These are phyloP conservation scores for Cyamopsis tetragonoloba DNA, from an alignment of 306 rosid genomes.

Conservation along the genomic window DNA sequence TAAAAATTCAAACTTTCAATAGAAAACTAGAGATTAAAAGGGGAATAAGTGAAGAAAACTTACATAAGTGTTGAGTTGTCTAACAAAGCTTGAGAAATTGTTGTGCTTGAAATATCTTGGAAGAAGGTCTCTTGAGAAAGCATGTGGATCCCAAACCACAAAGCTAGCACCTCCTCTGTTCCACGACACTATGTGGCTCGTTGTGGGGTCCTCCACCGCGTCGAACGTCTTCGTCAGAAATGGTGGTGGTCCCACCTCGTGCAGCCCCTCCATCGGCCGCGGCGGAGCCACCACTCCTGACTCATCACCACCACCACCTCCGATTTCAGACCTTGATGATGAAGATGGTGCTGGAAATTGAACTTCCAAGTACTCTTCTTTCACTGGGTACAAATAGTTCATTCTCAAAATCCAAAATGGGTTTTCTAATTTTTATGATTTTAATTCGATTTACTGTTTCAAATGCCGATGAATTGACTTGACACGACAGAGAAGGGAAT, in stretches of 20 bases:
- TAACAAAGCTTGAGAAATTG: constrained; percentile 91
- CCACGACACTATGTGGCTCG: constrained; percentile 72
- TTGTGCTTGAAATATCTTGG: constrained; percentile 85
- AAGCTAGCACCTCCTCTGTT: constrained; percentile 66
- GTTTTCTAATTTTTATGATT: neutral
- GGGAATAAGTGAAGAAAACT: constrained; percentile 19
- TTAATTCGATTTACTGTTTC: neutral
- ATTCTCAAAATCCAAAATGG: neutral
- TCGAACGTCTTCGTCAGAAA: constrained; percentile 84
- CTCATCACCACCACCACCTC: constrained; percentile 39
- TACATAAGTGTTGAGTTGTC: constrained; percentile 95
- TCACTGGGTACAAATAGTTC: constrained; percentile 52
- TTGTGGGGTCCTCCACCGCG: constrained; percentile 65
- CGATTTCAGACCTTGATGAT: constrained; percentile 21
- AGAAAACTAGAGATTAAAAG: neutral
- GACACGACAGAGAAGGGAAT: neutral
- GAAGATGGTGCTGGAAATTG: constrained; percentile 34
- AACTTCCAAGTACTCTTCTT: constrained; percentile 52
- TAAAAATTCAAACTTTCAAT: neutral
- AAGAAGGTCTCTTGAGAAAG: constrained; percentile 62
- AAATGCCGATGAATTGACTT: neutral
- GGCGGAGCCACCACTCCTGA: constrained; percentile 37
- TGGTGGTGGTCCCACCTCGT: constrained; percentile 87
- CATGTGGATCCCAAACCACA: constrained; percentile 83
- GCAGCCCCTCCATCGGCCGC: constrained; percentile 78